phyloP scores from a whole-genome alignment of 352 stramenopile genomes.

The Pythium biforme region DNA sequence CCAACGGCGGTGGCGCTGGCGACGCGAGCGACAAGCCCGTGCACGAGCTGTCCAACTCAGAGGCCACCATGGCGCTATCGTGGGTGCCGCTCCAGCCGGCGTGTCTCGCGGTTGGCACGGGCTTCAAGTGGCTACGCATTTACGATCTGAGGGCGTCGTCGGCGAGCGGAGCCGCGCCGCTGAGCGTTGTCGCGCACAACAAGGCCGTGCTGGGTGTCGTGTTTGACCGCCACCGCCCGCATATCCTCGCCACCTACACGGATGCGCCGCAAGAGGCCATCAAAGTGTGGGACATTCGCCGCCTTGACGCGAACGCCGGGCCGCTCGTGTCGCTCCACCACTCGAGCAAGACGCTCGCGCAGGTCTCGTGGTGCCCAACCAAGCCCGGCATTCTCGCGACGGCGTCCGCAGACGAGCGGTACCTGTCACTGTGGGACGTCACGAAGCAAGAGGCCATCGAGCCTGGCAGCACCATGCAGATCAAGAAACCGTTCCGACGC shows the following conservation, averaged over 20 bases:
- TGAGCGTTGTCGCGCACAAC: constrained; percentile 84
- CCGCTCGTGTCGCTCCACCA: constrained; percentile 73
- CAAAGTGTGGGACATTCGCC: constrained; percentile 87
- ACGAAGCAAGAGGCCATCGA: constrained; percentile 46
- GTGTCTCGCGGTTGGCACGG: constrained; percentile 76
- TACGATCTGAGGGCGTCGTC: constrained; percentile 59
- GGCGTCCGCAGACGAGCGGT: constrained; percentile 73
- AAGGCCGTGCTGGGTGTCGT: constrained; percentile 81
- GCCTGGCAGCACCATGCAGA: constrained; percentile 26
- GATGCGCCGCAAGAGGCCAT: constrained; percentile 78
- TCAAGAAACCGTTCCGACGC: constrained; percentile 76
- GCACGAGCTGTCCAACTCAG: constrained; percentile 82
- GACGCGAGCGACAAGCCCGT: constrained; percentile 58
- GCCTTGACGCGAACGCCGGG: constrained; percentile 60
- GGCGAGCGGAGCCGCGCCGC: constrained; percentile 34
- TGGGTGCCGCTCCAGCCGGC: constrained; percentile 83
- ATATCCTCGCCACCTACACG: constrained; percentile 83
- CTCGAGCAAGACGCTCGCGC: constrained; percentile 66
- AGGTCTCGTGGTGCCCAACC: constrained; percentile 83
- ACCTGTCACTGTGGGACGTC: constrained; percentile 84
- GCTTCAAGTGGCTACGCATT: constrained; percentile 87
- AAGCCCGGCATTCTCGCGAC: constrained; percentile 81
- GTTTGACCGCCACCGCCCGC: constrained; percentile 78
- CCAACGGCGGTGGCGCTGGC: background rate
- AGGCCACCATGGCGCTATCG: constrained; percentile 76